Conservation (phyloP, 139 green algal genomes). For the Gonium pectorale region DNA sequence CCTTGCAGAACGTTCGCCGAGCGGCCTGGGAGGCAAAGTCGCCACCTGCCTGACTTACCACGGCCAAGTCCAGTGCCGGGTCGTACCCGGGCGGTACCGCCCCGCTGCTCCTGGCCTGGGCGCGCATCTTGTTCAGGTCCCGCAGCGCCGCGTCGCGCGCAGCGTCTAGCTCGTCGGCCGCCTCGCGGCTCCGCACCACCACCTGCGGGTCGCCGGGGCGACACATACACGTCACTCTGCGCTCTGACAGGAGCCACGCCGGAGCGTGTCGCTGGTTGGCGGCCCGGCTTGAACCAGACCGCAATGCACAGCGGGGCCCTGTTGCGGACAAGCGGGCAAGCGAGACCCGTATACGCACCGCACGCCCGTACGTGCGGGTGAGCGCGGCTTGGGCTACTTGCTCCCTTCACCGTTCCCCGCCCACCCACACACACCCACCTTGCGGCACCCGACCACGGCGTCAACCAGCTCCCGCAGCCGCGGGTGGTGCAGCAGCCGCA, state of each 20-base stretch:
- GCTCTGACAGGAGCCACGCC: too few species aligned
- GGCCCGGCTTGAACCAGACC: too few species aligned
- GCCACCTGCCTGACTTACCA: too few species aligned
- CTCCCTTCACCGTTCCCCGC: background rate
- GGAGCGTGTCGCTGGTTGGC: too few species aligned
- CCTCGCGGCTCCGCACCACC: background rate
- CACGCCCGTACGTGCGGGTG: too few species aligned
- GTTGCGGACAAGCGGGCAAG: too few species aligned
- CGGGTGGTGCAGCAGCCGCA: slow-evolving; percentile 7
- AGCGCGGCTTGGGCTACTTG: too few species aligned
- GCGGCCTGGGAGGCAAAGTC: too few species aligned
- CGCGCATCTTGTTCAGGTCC: background rate
- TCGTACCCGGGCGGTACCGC: background rate
- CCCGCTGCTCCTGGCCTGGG: background rate
- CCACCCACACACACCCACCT: background rate
- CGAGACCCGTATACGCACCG: too few species aligned
- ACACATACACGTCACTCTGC: too few species aligned
- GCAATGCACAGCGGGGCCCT: too few species aligned
- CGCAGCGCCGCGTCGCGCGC: background rate
- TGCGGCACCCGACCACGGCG: background rate
- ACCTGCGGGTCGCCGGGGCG: background rate
- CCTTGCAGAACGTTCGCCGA: too few species aligned
- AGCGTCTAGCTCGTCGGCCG: background rate
- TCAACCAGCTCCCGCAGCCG: background rate
- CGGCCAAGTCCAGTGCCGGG: background rate